Evolutionary conservation across 345 rosid genomes (phyloP), one percentile per base, ranked within the genome.

Genomic region (Hibiscus trionum): DNA sequence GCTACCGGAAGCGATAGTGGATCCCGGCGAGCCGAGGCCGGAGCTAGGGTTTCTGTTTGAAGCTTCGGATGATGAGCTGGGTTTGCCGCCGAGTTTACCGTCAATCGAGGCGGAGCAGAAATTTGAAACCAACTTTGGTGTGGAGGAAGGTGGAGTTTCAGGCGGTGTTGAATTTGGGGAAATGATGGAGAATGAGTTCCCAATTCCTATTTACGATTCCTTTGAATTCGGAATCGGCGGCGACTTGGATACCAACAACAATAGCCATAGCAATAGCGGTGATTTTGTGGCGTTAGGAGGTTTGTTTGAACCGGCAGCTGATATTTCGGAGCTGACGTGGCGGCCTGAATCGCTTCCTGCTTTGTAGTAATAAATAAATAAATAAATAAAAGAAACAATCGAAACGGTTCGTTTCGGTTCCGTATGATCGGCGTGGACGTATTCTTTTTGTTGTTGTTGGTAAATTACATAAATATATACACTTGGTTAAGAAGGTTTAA

Each of bases 61-160:
- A 46, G 97, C 98, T 31, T 91, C 98, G 11, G 98, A 93, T 52
- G 93, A 93, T 15, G 98, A 93, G 82, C 88, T 93, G 2, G 98
- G 98, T 12, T 77, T 93, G 70, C 97, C 98, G 33, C 93, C 98
- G 17, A 78, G 78, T n/a, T 76, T 83, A 26, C 73, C 83, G 0
- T 5, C 71, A 17, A 77, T 26, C 11, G 61, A 57, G 29, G 83
- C 77, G 7, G 81, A 31, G 11, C 82, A 81, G 64, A 15, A 73
- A 78, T 21, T 33, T 16, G 87, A 77, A 29, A 70, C 75, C 15
- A 67, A n/a, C 52, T 47, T 66, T 6, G 86, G 77, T 55, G 61
- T 80, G 63, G 50, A 74, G 69, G 77, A 73, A 16, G 73, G 59
- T 7, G 82, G 80, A 27, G 75, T 33, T 3, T 59, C 86, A 1